Conservation (phyloP, 352 stramenopile genomes). For the Phytophthora pistaciae region DNA sequence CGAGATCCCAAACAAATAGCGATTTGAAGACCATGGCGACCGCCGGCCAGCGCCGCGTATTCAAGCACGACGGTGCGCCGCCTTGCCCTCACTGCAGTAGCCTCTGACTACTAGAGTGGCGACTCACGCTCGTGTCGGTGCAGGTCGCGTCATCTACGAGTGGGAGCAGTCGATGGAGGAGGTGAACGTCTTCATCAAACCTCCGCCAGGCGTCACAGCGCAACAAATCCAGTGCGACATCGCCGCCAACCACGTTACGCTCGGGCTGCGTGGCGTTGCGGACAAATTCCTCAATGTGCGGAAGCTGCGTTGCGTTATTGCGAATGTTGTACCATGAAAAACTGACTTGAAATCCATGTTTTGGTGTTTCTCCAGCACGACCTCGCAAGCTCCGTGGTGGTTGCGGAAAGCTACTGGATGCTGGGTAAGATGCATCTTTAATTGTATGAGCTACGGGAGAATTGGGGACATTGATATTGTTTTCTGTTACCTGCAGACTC, state of each 20-base stretch:
- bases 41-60: conserved; percentile 56
- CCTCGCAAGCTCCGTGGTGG: conserved; percentile 92
- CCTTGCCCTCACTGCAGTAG: neutral
- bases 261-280: conserved; percentile 90
- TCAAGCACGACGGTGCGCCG: conserved; percentile 78
- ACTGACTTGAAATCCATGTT: neutral
- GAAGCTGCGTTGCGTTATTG: neutral
- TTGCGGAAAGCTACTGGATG: conserved; percentile 97
- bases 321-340: neutral
- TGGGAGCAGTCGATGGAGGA: conserved; percentile 97
- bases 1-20: neutral
- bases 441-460: neutral
- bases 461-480: neutral
- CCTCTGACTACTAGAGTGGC: neutral
- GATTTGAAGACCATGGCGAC: conserved; percentile 48
- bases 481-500: conserved; percentile 54
- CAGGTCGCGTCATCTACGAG: conserved; percentile 94
- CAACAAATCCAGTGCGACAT: conserved; percentile 93
- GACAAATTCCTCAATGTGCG: conserved; percentile 94
- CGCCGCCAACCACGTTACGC: conserved; percentile 82
- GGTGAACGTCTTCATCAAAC: conserved; percentile 96
- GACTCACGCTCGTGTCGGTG: neutral
- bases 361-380: conserved; percentile 73
- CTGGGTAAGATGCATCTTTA: conserved; percentile 63
- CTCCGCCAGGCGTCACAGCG: conserved; percentile 86